Evolutionary conservation across 768 basidiomycete genomes (phyloP).

Genomic region (Scleroderma citrinum): DNA sequence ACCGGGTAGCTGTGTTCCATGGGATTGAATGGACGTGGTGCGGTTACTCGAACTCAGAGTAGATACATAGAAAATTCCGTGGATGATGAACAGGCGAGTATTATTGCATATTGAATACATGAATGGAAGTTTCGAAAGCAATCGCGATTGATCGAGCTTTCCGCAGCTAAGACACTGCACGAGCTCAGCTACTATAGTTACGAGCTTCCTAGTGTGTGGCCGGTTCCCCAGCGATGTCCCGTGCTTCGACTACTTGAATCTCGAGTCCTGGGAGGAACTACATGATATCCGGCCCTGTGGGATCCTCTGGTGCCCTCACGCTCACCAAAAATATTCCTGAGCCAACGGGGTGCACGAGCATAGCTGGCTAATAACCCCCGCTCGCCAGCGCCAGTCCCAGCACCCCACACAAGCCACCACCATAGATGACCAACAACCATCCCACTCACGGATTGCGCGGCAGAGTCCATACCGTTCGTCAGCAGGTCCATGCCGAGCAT

Average conservation of each 20-base stretch:
- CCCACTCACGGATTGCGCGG: constrained; percentile 57
- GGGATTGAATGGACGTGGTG: no score
- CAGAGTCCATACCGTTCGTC: constrained; percentile 50
- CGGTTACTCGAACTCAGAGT: no score
- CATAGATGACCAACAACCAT: constrained; percentile 74
- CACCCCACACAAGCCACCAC: constrained; percentile 69
- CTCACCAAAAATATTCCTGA: constrained; percentile 44
- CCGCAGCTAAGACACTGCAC: no score
- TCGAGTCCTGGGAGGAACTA: constrained; percentile 44
- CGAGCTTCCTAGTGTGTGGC: constrained; percentile 41
- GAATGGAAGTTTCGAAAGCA: no score
- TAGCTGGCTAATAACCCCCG: constrained; percentile 34
- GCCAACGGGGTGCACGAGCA: constrained; percentile 56
- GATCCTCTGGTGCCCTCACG: constrained; percentile 29
- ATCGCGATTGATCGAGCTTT: no score
- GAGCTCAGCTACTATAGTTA: constrained; percentile 5
- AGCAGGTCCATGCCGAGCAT: constrained; percentile 71
- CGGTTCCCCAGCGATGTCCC: constrained; percentile 50
- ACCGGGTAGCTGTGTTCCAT: no score
- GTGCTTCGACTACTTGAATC: constrained; percentile 14
- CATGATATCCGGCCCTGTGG: constrained; percentile 48
- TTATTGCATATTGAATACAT: no score
- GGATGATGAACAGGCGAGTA: no score
- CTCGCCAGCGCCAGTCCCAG: constrained; percentile 34
- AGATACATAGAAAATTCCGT: no score